Conservation (phyloP, 2,329 filamentous ascomycete genomes). For the Cladosporium halotolerans region DNA sequence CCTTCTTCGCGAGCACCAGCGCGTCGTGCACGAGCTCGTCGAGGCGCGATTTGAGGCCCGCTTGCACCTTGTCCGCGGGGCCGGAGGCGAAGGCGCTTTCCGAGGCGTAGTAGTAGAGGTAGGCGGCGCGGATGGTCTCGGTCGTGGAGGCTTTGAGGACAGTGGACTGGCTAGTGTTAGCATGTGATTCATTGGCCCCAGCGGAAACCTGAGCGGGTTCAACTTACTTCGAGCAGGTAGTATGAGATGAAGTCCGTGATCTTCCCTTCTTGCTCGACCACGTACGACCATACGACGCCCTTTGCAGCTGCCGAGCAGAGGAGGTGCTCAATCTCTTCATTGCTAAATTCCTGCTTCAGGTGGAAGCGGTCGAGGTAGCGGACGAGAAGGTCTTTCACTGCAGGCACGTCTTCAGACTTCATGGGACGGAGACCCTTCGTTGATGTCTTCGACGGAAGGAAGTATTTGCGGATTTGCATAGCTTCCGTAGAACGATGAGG, state of each 20-base stretch:
- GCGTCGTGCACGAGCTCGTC: conserved; percentile 78
- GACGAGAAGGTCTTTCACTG: conserved; percentile 66
- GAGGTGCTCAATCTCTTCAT: conserved; percentile 83
- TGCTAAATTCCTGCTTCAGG: conserved; percentile 73
- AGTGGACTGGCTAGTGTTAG: conserved; percentile 51
- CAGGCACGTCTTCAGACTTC: conserved; percentile 69
- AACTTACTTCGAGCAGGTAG: conserved; percentile 68
- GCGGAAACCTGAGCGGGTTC: not conserved
- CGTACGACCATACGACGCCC: conserved; percentile 88
- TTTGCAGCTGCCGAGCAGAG: conserved; percentile 67
- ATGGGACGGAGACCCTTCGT: conserved; percentile 74
- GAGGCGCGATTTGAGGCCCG: conserved; percentile 68
- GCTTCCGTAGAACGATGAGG: conserved; percentile 76
- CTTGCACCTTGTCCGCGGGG: conserved; percentile 16
- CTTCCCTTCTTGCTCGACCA: conserved; percentile 70
- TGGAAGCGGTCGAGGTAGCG: conserved; percentile 76
- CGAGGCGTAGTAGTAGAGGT: conserved; percentile 94
- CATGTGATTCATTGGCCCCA: not conserved
- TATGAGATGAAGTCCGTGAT: conserved; percentile 98
- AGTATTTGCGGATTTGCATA: conserved; percentile 80
- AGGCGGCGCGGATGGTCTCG: conserved; percentile 76
- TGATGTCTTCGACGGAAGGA: conserved; percentile 66
- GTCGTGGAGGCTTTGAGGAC: conserved; percentile 75
- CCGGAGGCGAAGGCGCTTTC: conserved; percentile 59
- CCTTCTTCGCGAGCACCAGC: conserved; percentile 76